Base-by-base conservation (phyloP, 441 rosid species). In the Adansonia madagascariensis region DNA sequence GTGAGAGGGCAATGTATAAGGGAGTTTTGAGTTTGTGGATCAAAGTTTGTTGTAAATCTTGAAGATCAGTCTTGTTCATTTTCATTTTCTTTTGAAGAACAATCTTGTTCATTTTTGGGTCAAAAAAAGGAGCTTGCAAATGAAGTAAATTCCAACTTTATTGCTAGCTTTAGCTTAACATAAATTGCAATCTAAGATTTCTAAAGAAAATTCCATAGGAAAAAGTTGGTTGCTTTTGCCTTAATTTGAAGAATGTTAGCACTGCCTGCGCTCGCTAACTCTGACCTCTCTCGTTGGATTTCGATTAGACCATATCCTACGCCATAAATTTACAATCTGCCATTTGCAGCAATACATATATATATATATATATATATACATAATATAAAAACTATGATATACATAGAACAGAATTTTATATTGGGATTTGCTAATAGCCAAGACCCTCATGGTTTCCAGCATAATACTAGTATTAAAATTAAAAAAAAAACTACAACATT, bases 171-270 rank as follows among this genome's bases (percentile, higher is more conserved):
- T 71, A 71, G 66, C 71, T 78, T 80, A 60, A 72, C 80, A 77
- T 78, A 75, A 74, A 84, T 87, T 85, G 81, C 82, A 83, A 80
- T 82, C 75, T 44, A 87, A 84, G 87, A 65, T 66, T 78, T 20
- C 72, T 14, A 14, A 6, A 35, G 18, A 31, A 56, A 64, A 67
- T 52, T 53, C 35, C 50, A 8, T 27, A 8, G 61, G 74, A 80
- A 82, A 73, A 82, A 73, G 75, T 80, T 49, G 49, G 78, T 80
- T 49, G 57, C 67, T 79, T 83, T 85, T 85, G 82, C 85, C 83
- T 82, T 79, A 85, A 74, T 79, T 75, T 17, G 66, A 86, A 86
- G 84, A 71, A 11, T 76, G 75, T 75, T 65, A 56, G 44, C n/a
- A 17, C 41, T 24, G 31, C 60, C 12, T 24, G 10, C 17, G 31